A percentile compares a stretch with the other conserved stretches of the same genome.
These are phyloP conservation scores for Juglanconis oblonga DNA, from an alignment of 2,329 filamentous ascomycete species.

Conservation along the genomic window DNA sequence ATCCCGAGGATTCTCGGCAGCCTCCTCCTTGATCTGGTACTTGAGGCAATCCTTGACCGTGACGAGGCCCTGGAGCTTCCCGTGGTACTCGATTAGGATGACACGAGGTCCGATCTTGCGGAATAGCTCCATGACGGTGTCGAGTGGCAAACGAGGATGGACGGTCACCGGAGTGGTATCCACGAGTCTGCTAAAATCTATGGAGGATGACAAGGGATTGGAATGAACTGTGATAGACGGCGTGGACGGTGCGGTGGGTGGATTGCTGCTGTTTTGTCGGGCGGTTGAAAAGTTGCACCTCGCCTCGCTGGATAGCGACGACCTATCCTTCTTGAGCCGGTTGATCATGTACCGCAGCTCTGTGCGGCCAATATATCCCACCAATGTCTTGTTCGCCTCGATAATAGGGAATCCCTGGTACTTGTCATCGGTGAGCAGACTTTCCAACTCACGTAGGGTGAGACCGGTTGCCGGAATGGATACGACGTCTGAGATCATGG, in stretches of 20 bases:
- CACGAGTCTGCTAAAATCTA: conserved; percentile 85
- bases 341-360: conserved; percentile 90
- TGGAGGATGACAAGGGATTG: conserved; percentile 27
- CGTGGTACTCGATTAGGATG: conserved; percentile 88
- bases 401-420: conserved; percentile 95
- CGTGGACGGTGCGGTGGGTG: conserved; percentile 31
- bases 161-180: conserved; percentile 87
- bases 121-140: conserved; percentile 98
- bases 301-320: conserved; percentile 62
- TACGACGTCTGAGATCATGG: conserved; percentile 78
- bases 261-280: background rate
- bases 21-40: conserved; percentile 95
- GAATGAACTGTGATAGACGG: conserved; percentile 43
- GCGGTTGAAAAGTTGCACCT: conserved; percentile 70
- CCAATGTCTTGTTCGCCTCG: conserved; percentile 62
- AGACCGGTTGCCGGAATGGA: conserved; percentile 73
- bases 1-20: conserved; percentile 69
- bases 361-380: conserved; percentile 90
- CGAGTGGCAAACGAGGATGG: conserved; percentile 84
- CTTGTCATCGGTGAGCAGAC: conserved; percentile 70
- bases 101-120: conserved; percentile 95
- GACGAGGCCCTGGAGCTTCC: conserved; percentile 77
- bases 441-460: conserved; percentile 72
- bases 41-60: conserved; percentile 97
- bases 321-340: conserved; percentile 67